Evolutionary conservation across 352 stramenopile species (phyloP).

Genomic region (Phytophthora pini): DNA sequence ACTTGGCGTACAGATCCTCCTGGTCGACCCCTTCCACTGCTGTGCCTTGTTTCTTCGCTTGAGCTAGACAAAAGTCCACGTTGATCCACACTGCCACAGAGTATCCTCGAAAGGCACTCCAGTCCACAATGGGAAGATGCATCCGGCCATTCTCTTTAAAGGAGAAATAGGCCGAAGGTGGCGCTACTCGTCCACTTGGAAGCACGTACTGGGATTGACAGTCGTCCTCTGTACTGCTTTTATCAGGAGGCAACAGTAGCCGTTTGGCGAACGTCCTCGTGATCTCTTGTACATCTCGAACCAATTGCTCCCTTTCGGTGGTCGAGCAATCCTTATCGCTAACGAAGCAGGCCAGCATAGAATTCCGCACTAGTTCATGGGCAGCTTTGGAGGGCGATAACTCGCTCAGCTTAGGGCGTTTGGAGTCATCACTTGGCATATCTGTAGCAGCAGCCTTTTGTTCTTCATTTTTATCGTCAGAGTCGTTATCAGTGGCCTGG

Average conservation of each 20-base stretch:
- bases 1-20: conserved; percentile 44
- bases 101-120: conserved; percentile 81
- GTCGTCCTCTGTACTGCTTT: conserved; percentile 21
- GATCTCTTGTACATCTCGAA: conserved; percentile 40
- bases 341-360: conserved; percentile 47
- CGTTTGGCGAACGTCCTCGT: conserved; percentile 47
- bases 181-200: conserved; percentile 37
- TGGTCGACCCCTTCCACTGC: conserved; percentile 8
- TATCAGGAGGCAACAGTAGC: conserved; percentile 34
- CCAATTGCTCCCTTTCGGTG: conserved; percentile 29
- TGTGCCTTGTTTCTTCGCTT: conserved; percentile 23
- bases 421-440: background rate
- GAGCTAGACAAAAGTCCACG: conserved; percentile 41
- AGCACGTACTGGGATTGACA: conserved; percentile 43
- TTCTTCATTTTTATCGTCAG: background rate
- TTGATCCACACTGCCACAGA: conserved; percentile 82
- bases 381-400: conserved; percentile 36
- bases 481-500: conserved; percentile 4
- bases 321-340: conserved; percentile 21
- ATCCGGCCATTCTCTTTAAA: conserved; percentile 72
- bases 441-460: background rate
- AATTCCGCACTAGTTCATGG: conserved; percentile 46
- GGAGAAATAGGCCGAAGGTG: conserved; percentile 69
- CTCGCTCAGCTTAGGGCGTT: background rate
- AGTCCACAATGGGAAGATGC: conserved; percentile 80